These are phyloP conservation scores for Delitschia confertaspora DNA, from an alignment of 495 filamentous ascomycete genomes.

Conservation along the genomic window DNA sequence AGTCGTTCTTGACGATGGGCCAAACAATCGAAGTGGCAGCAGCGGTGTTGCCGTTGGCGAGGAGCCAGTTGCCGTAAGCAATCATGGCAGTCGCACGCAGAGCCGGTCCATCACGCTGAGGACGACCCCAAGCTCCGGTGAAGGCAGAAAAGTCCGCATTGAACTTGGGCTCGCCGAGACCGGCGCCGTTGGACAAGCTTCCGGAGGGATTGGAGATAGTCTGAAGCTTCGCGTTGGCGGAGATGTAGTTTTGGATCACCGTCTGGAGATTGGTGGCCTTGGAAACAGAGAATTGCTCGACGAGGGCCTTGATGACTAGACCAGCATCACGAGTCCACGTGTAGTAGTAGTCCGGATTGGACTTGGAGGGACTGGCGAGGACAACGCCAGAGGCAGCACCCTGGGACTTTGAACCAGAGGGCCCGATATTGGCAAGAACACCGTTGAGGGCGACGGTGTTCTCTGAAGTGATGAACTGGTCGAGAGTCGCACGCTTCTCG, in stretches of 20 bases:
- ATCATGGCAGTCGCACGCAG: conserved; percentile 56
- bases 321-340: conserved; percentile 69
- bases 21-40: conserved; percentile 42
- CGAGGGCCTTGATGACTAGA: conserved; percentile 51
- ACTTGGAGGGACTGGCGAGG: conserved; percentile 18
- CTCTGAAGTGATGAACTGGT: conserved; percentile 12
- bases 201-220: conserved; percentile 54
- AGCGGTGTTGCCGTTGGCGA: conserved; percentile 42
- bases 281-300: conserved; percentile 47
- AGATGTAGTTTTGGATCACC: conserved; percentile 50
- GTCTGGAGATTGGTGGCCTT: conserved; percentile 45
- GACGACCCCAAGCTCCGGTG: conserved; percentile 58
- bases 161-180: conserved; percentile 55
- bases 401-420: conserved; percentile 11
- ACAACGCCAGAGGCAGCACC: conserved; percentile 12
- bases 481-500: conserved; percentile 15
- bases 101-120: conserved; percentile 62
- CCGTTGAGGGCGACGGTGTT: conserved; percentile 7
- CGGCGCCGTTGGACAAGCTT: conserved; percentile 34
- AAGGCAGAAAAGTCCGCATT: conserved; percentile 51
- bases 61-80: conserved; percentile 36
- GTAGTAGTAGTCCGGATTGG: conserved; percentile 39
- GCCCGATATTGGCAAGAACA: conserved; percentile 22
- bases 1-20: conserved; percentile 58
- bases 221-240: conserved; percentile 52